A percentile compares a stretch with the other conserved stretches of the same genome.
Conservation (phyloP, 2,329 filamentous ascomycete genomes). For the Alternaria panax region DNA sequence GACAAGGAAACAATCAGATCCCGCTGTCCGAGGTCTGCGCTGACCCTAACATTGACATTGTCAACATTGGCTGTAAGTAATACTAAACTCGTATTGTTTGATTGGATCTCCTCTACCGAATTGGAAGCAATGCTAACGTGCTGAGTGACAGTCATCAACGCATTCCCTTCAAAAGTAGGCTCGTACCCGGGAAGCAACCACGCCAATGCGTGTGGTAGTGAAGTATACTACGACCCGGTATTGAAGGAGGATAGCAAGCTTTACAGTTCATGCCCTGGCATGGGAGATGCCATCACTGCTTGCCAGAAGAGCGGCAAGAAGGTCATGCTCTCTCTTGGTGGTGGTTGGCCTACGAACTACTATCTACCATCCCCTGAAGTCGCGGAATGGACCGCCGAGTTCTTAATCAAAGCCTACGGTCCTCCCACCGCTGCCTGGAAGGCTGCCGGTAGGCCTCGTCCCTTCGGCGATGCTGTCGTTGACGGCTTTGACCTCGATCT, state of each 20-base stretch:
- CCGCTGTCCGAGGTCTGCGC: slow-evolving; percentile 60
- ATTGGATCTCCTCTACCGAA: neutral
- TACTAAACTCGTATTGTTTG: neutral
- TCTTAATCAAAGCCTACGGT: slow-evolving; percentile 60
- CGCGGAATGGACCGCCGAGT: slow-evolving; percentile 58
- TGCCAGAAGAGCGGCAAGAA: slow-evolving; percentile 48
- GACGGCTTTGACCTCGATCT: slow-evolving; percentile 64
- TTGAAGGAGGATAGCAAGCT: neutral
- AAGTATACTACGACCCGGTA: slow-evolving; percentile 43
- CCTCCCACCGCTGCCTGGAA: slow-evolving; percentile 46
- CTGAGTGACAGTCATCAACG: slow-evolving; percentile 53
- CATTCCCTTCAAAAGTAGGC: slow-evolving; percentile 58
- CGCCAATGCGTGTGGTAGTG: slow-evolving; percentile 58
- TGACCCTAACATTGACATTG: slow-evolving; percentile 61
- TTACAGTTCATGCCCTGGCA: slow-evolving; percentile 29
- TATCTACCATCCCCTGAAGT: slow-evolving; percentile 51
- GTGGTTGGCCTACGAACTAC: slow-evolving; percentile 52
- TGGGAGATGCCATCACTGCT: slow-evolving; percentile 44
- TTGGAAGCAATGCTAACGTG: neutral
- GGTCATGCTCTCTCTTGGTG: slow-evolving; percentile 58
- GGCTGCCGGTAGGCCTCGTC: slow-evolving; percentile 49
- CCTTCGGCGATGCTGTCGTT: slow-evolving; percentile 56
- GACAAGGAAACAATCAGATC: slow-evolving; percentile 60
- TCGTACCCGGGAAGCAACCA: slow-evolving; percentile 64
- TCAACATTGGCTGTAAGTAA: slow-evolving; percentile 58